Conservation (phyloP, 2,329 filamentous ascomycete genomes). For the Hortaea sp. region DNA sequence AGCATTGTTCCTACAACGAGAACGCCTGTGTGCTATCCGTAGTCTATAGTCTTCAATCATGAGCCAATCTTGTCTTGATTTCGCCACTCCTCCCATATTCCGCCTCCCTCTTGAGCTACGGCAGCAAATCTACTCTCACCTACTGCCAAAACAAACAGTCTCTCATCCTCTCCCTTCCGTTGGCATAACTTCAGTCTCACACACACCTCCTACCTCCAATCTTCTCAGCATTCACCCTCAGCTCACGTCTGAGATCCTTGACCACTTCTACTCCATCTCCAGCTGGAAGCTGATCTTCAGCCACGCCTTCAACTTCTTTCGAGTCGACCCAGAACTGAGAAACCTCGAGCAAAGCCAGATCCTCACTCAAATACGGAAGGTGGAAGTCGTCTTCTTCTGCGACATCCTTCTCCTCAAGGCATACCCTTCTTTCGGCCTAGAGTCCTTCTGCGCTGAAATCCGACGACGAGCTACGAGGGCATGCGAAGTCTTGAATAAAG, state of each 20-base stretch:
- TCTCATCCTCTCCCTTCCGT: constrained; percentile 21
- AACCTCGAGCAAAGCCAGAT: constrained; percentile 13
- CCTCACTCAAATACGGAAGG: constrained; percentile 16
- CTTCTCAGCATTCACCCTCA: constrained; percentile 19
- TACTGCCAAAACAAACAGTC: constrained; percentile 21
- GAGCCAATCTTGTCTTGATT: too few relatives aligned
- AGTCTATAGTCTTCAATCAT: too few relatives aligned
- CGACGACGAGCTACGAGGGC: constrained; percentile 16
- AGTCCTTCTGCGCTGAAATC: constrained; percentile 23
- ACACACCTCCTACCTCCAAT: constrained; percentile 13
- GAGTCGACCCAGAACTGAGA: constrained; percentile 23
- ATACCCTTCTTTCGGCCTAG: constrained; percentile 23
- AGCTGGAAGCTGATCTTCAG: constrained; percentile 25
- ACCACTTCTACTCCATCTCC: constrained; percentile 22
- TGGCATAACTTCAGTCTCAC: constrained; percentile 26
- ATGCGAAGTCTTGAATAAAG: constrained; percentile 19
- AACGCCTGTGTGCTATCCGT: too few relatives aligned
- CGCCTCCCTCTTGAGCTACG: constrained; percentile 35
- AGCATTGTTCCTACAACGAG: too few relatives aligned
- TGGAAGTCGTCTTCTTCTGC: constrained; percentile 26
- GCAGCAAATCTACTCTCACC: constrained; percentile 30
- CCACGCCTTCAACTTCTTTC: constrained; percentile 29
- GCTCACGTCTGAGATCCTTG: constrained; percentile 20
- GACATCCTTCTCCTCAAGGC: constrained; percentile 21
- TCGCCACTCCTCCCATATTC: constrained; percentile 13